phyloP scores from a whole-genome alignment of 768 basidiomycete species.

The Trametes villosa region DNA sequence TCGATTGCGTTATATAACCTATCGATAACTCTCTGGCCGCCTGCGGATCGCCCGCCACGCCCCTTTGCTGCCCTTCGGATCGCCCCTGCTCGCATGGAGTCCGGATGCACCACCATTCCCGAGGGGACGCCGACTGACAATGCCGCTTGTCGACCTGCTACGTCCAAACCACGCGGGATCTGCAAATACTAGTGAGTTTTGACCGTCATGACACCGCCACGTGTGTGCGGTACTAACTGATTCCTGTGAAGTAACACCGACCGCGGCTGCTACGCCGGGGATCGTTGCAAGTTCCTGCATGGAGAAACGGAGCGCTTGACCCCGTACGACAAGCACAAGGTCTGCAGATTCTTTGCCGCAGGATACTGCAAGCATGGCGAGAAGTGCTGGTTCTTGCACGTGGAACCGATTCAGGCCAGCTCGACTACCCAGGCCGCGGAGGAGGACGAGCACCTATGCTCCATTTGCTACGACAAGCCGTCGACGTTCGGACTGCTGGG shows the following conservation, averaged over 20 bases:
- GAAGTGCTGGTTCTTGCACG: slow-evolving; percentile 78
- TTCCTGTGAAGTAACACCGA: slow-evolving; percentile 38
- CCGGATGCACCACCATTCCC: not conserved
- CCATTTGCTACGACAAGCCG: slow-evolving; percentile 78
- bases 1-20: slow-evolving; percentile 1
- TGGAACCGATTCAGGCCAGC: slow-evolving; percentile 28
- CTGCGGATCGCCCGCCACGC: not conserved
- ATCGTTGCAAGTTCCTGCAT: slow-evolving; percentile 80
- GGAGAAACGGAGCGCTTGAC: slow-evolving; percentile 54
- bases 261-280: slow-evolving; percentile 71
- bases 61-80: not conserved
- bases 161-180: slow-evolving; percentile 71
- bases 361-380: slow-evolving; percentile 75
- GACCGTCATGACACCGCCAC: no score
- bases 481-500: slow-evolving; percentile 69
- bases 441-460: slow-evolving; percentile 59
- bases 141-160: slow-evolving; percentile 53
- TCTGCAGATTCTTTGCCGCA: slow-evolving; percentile 64
- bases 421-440: slow-evolving; percentile 27
- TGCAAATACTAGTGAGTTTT: slow-evolving; percentile 63
- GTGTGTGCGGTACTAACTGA: not conserved
- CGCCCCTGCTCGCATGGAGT: no score
- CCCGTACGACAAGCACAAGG: slow-evolving; percentile 73
- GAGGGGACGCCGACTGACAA: not conserved
- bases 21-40: not conserved